Evolutionary conservation across 352 stramenopile genomes (phyloP).

Genomic region (Pythium aristosporum): DNA sequence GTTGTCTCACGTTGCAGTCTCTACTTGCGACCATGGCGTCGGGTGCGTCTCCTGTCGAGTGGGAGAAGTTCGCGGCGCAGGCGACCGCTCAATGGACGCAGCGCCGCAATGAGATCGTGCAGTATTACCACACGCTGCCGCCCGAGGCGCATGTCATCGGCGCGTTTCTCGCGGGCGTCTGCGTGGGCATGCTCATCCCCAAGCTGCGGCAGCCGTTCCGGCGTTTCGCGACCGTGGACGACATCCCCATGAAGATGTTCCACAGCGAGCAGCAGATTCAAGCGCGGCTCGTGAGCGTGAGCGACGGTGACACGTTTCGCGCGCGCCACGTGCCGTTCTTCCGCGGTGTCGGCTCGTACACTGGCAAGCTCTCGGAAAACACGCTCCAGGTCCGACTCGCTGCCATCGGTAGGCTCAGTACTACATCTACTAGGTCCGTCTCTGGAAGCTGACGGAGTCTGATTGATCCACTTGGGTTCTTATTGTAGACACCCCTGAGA

Average conservation of each 20-base stretch:
- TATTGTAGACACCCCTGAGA: conserved; percentile 73
- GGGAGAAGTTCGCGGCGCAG: conserved; percentile 21
- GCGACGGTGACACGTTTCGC: conserved; percentile 85
- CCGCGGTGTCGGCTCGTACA: conserved; percentile 38
- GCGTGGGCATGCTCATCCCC: conserved; percentile 54
- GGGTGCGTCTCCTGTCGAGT: conserved; percentile 9
- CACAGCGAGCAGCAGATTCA: conserved; percentile 53
- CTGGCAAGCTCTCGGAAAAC: conserved; percentile 70
- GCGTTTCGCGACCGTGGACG: conserved; percentile 71
- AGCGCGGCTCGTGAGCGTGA: conserved; percentile 54
- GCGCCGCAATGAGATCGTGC: conserved; percentile 10
- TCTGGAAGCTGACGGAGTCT: not conserved
- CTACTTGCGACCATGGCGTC: not conserved
- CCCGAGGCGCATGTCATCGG: conserved; percentile 37
- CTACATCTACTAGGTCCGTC: not conserved
- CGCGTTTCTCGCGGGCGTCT: conserved; percentile 57
- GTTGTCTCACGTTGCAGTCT: conserved; percentile 11
- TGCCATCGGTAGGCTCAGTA: conserved; percentile 45
- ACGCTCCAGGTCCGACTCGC: conserved; percentile 85
- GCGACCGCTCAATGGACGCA: conserved; percentile 16
- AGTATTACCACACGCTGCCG: conserved; percentile 36
- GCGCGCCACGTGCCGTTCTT: conserved; percentile 61
- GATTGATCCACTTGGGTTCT: not conserved
- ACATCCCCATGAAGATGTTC: conserved; percentile 77
- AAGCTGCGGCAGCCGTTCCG: conserved; percentile 64